phyloP scores from a whole-genome alignment of 768 basidiomycete species.

The Strobilomyces echinocephalus region DNA sequence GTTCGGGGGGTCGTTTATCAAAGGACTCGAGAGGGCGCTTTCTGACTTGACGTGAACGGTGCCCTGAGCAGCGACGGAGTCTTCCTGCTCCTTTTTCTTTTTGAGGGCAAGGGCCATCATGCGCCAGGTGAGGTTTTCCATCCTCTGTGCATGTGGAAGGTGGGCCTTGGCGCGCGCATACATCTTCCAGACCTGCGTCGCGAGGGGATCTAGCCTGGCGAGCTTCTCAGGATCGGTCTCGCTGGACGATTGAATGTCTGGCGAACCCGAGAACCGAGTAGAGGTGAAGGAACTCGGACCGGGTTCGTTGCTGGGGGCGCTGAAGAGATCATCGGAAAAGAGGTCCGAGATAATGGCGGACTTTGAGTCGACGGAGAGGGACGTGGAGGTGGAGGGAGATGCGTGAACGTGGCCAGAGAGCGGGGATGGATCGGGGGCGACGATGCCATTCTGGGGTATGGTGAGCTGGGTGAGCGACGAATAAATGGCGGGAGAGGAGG shows the following conservation, averaged over 20 bases:
- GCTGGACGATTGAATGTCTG: constrained; percentile 47
- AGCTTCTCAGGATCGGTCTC: constrained; percentile 60
- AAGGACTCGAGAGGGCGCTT: constrained; percentile 1
- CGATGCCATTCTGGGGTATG: constrained; percentile 31
- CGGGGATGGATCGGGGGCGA: constrained; percentile 29
- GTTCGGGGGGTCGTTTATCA: background rate
- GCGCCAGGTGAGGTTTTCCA: constrained; percentile 98
- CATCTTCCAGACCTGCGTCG: constrained; percentile 97
- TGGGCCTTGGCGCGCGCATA: constrained; percentile 87
- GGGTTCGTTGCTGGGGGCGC: constrained; percentile 22
- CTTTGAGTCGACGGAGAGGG: constrained; percentile 49
- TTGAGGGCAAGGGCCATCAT: constrained; percentile 96
- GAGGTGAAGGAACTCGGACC: constrained; percentile 56
- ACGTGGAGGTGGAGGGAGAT: constrained; percentile 42
- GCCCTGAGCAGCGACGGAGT: constrained; percentile 9
- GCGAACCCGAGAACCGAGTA: constrained; percentile 63
- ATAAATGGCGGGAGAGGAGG: constrained; percentile 40
- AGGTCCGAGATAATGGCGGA: constrained; percentile 64
- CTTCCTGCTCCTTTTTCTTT: constrained; percentile 79
- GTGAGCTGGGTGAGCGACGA: constrained; percentile 37
- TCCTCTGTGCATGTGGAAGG: constrained; percentile 86
- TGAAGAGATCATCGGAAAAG: constrained; percentile 67
- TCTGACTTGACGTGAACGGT: constrained; percentile 25
- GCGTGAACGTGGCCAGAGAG: constrained; percentile 32
- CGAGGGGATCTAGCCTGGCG: constrained; percentile 83